These are phyloP conservation scores for Colletotrichum godetiae DNA, from an alignment of 2,329 filamentous ascomycete species.

Conservation along the genomic window DNA sequence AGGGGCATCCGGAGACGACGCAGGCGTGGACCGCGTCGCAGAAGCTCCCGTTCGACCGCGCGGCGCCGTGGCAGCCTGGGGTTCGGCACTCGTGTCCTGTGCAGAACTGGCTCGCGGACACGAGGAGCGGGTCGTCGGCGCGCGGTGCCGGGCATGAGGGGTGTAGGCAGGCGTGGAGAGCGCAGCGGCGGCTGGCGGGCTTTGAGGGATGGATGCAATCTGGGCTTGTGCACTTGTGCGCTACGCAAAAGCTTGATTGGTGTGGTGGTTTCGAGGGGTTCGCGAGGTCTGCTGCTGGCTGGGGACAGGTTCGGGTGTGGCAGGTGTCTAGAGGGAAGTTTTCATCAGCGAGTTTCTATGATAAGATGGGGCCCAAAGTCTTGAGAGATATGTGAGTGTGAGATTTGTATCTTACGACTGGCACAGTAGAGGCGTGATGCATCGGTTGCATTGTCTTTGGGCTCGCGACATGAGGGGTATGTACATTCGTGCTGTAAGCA, in stretches of 20 bases:
- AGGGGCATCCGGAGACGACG: slow-evolving; percentile 5
- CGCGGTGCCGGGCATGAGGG: slow-evolving; percentile 28
- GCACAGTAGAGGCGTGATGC: slow-evolving; percentile 20
- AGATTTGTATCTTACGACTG: slow-evolving; percentile 4
- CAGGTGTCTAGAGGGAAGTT: slow-evolving; percentile 26
- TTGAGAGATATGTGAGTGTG: not conserved
- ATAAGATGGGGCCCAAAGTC: not conserved
- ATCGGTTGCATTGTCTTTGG: slow-evolving; percentile 12
- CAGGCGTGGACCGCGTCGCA: slow-evolving; percentile 34
- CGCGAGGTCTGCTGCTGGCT: slow-evolving; percentile 21
- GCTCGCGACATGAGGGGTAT: slow-evolving; percentile 22
- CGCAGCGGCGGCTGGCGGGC: slow-evolving; percentile 26
- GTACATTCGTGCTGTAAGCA: slow-evolving; percentile 33
- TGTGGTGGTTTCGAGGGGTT: slow-evolving; percentile 2
- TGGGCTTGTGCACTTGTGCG: slow-evolving; percentile 24
- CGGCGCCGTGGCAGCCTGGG: not conserved
- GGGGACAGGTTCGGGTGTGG: slow-evolving; percentile 12
- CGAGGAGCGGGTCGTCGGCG: slow-evolving; percentile 22
- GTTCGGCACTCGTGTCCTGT: slow-evolving; percentile 26
- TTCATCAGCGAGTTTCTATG: not conserved
- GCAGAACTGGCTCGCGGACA: slow-evolving; percentile 26
- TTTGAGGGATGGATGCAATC: slow-evolving; percentile 22
- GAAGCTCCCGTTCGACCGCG: not conserved
- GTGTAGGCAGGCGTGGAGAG: slow-evolving; percentile 28
- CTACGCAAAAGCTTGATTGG: slow-evolving; percentile 13